These are phyloP conservation scores for Eutreptiella sp. DNA, from an alignment of 208 protist genomes.

Conservation along the genomic window DNA sequence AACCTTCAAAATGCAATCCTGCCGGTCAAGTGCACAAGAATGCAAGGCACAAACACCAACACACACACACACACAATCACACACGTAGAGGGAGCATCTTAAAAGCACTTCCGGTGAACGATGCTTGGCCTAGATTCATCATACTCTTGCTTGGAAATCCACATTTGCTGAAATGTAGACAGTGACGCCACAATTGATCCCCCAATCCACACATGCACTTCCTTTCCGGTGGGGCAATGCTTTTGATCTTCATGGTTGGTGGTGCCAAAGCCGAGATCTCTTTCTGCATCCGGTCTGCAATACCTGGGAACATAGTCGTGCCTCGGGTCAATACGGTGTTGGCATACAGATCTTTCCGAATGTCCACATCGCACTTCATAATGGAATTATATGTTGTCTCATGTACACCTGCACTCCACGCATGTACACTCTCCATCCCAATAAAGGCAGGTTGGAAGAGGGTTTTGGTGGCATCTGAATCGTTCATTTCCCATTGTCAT, in stretches of 20 bases:
- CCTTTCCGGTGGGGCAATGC: slow-evolving; percentile 88
- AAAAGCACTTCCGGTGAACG: slow-evolving; percentile 96
- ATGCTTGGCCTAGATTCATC: slow-evolving; percentile 93
- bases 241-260: slow-evolving; percentile 91
- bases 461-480: slow-evolving; percentile 86
- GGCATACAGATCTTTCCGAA: slow-evolving; percentile 87
- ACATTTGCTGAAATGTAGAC: slow-evolving; percentile 93
- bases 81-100: no score
- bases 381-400: slow-evolving; percentile 93
- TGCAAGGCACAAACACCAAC: no score
- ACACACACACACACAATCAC: no score
- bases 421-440: slow-evolving; percentile 82
- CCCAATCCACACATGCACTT: slow-evolving; percentile 96
- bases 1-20: no score
- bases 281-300: slow-evolving; percentile 93
- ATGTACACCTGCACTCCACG: slow-evolving; percentile 92
- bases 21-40: no score
- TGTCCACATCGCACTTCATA: slow-evolving; percentile 90
- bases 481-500: slow-evolving; percentile 71
- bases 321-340: slow-evolving; percentile 92
- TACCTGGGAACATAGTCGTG: slow-evolving; percentile 91
- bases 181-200: slow-evolving; percentile 95
- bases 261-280: slow-evolving; percentile 86
- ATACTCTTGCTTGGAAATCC: slow-evolving; percentile 97
- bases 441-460: slow-evolving; percentile 92